Base-by-base conservation (phyloP, 1,139 yeast genomes). In the Debaryomycetaceae sp. region DNA sequence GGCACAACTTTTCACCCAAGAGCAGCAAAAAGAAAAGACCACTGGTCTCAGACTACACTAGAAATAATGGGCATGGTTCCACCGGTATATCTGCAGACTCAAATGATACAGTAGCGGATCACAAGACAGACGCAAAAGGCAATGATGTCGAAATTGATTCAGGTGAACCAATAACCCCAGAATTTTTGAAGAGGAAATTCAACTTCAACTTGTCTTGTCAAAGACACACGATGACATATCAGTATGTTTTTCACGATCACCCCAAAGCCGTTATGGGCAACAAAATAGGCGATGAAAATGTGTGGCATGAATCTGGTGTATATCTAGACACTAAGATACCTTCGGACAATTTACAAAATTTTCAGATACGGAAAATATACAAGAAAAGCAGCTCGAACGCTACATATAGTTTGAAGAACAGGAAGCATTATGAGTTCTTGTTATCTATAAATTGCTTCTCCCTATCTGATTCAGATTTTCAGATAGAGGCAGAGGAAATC, bases 391-490 rank as follows among this genome's bases (percentile, higher is more conserved):
- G 11, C 31, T 7, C 8, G 8, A 27, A 27, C 11, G 11, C 31
- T 11, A 27, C 49, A 44, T 50, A 46, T 45, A 51, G 54, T 41
- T 52, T 62, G 22, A 50, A 50, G 36, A 54, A 50, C 42, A 39
- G 38, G 27, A 50, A 50, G 8, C 48, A 51, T 22, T 63, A 56
- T 45, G 48, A 57, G 9, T 60, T 58, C 38, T 51, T 70, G 34
- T 47, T 54, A 11, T 46, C 57, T 4, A 64, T 69, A 30, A 48
- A 66, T 47, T 75, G 72, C 6, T 70, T 70, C 47, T 65, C 72
- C 3, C 49, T 70, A 20, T 49, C 60, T n/a, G 57, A 60, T 33
- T 54, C 59, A 0, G 57, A 54, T 24, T 63, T 53, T 40, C 58
- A 53, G 7, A 56, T 70, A 27, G 48, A 53, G 8, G 39, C 46